A percentile compares a stretch with the other conserved stretches of the same genome.
These are phyloP conservation scores for Heliamphora exappendiculata DNA, from an alignment of 148 eudicot species.

Conservation along the genomic window DNA sequence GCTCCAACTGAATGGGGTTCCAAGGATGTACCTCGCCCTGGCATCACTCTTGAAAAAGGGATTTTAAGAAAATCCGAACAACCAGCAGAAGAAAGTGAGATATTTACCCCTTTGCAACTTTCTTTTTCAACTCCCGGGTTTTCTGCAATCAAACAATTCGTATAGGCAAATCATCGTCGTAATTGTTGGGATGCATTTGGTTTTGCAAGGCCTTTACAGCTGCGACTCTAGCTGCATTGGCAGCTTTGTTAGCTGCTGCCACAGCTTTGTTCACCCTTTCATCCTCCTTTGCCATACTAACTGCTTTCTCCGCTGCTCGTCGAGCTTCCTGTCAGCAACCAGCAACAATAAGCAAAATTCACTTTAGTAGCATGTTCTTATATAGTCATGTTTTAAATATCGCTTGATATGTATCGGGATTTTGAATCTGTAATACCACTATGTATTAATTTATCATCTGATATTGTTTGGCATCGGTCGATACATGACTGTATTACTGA, in stretches of 20 bases:
- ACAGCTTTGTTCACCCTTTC: conserved; percentile 43
- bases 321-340: conserved; percentile 41
- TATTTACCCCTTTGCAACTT: background rate
- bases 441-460: too few relatives aligned
- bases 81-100: background rate
- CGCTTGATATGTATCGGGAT: too few relatives aligned
- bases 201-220: conserved; percentile 65
- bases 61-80: background rate
- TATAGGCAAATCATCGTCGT: background rate
- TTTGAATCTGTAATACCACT: too few relatives aligned
- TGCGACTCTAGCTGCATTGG: conserved; percentile 69
- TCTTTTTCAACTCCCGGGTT: background rate
- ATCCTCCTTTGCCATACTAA: conserved; percentile 19
- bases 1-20: conserved; percentile 26
- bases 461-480: too few relatives aligned
- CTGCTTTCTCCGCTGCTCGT: conserved; percentile 42
- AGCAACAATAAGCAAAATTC: background rate
- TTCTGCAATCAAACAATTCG: conserved; percentile 20
- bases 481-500: too few relatives aligned
- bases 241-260: conserved; percentile 51
- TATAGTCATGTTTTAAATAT: too few relatives aligned
- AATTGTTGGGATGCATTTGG: conserved; percentile 25
- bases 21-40: conserved; percentile 17
- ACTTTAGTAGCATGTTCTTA: background rate
- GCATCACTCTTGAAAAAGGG: background rate